Evolutionary conservation across 1,284 basidiomycete species (phyloP).

Genomic region (Inonotus hispidus): DNA sequence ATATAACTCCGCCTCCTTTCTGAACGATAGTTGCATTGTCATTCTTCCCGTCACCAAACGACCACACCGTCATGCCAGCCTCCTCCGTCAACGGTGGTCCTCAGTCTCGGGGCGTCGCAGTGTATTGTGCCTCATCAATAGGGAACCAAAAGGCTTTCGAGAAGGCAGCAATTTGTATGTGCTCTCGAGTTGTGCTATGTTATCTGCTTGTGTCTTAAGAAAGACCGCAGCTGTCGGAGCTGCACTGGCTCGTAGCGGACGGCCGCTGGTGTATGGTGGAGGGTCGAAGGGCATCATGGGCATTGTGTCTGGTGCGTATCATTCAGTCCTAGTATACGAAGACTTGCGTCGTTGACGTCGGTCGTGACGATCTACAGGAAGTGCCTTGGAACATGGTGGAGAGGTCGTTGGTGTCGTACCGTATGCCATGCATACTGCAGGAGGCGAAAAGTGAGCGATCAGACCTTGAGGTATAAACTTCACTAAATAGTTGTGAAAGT

Average conservation of each 20-base stretch:
- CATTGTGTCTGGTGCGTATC: slow-evolving; percentile 52
- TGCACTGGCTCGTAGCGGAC: slow-evolving; percentile 60
- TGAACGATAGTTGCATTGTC: background rate
- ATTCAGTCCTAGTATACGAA: background rate
- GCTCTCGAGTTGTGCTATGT: background rate
- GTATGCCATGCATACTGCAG: slow-evolving; percentile 61
- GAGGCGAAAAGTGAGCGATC: slow-evolving; percentile 41
- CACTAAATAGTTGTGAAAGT: background rate
- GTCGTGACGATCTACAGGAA: background rate
- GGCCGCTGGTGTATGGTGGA: slow-evolving; percentile 83
- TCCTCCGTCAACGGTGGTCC: background rate
- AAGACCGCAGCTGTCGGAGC: slow-evolving; percentile 56
- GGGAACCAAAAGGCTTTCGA: slow-evolving; percentile 59
- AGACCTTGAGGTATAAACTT: background rate
- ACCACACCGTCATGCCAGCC: background rate
- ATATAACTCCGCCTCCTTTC: background rate
- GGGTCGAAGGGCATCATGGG: slow-evolving; percentile 87
- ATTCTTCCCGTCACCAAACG: background rate
- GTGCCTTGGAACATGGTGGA: slow-evolving; percentile 65
- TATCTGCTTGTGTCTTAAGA: background rate
- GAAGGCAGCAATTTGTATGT: slow-evolving; percentile 66
- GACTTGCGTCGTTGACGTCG: background rate
- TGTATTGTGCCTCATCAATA: slow-evolving; percentile 74
- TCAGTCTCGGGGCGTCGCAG: slow-evolving; percentile 46
- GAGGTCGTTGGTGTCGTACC: slow-evolving; percentile 81